Percentiles rank a stretch among this genome's conserved stretches.
These are phyloP conservation scores for Tetratostichococcus sp. DNA, from an alignment of 139 green algal species.

Conservation along the genomic window DNA sequence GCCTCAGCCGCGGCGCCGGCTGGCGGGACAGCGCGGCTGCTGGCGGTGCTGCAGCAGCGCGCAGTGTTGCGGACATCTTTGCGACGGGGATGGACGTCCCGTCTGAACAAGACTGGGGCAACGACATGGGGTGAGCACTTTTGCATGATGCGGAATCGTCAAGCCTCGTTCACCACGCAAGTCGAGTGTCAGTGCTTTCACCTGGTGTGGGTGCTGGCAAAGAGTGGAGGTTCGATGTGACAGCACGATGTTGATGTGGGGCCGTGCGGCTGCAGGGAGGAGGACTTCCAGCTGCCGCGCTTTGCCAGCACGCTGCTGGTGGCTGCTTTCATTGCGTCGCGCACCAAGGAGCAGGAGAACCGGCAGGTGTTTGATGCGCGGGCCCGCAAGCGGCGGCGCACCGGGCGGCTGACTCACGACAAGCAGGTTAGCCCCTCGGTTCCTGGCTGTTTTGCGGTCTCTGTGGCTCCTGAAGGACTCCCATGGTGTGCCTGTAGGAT, in stretches of 20 bases:
- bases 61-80: neutral
- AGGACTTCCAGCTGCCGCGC: conserved; percentile 53
- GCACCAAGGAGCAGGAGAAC: conserved; percentile 51
- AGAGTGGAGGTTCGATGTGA: too few relatives aligned
- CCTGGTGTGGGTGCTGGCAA: too few relatives aligned
- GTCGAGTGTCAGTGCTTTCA: too few relatives aligned
- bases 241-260: too few relatives aligned
- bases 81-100: neutral
- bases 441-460: too few relatives aligned
- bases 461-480: too few relatives aligned
- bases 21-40: neutral
- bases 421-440: conserved; percentile 17
- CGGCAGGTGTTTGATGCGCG: conserved; percentile 38
- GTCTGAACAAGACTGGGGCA: neutral
- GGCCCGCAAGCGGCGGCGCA: neutral
- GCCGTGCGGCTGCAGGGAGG: too few relatives aligned
- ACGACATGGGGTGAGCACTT: too few relatives aligned
- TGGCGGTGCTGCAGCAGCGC: neutral
- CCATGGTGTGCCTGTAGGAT: too few relatives aligned
- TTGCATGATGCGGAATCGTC: too few relatives aligned
- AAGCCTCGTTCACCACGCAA: too few relatives aligned
- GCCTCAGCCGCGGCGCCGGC: neutral
- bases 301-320: conserved; percentile 45
- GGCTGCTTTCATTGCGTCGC: conserved; percentile 49
- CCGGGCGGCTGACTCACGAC: conserved; percentile 17